phyloP scores from a whole-genome alignment of 2,329 filamentous ascomycete species.

The Phyllosticta capitalensis region DNA sequence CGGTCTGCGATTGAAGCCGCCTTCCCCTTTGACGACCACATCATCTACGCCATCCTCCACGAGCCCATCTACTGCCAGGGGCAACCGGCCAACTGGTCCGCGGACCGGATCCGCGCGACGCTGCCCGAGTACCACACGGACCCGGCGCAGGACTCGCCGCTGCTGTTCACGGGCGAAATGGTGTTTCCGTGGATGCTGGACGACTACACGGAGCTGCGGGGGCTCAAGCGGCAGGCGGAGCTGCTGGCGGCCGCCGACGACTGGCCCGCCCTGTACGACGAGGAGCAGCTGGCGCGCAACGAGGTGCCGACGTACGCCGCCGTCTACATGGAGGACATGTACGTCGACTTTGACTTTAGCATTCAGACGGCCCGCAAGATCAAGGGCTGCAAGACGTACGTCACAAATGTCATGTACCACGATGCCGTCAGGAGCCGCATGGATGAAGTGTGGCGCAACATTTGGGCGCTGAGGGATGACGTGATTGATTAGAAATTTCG shows the following conservation, averaged over 20 bases:
- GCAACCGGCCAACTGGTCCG: constrained; percentile 56
- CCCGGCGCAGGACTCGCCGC: constrained; percentile 35
- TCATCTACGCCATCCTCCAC: constrained; percentile 80
- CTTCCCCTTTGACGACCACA: constrained; percentile 61
- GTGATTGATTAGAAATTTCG: constrained; percentile 2
- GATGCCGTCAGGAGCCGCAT: constrained; percentile 65
- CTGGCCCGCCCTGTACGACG: constrained; percentile 72
- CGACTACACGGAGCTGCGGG: constrained; percentile 64
- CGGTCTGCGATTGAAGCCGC: constrained; percentile 58
- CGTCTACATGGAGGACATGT: constrained; percentile 82
- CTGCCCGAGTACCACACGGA: constrained; percentile 40
- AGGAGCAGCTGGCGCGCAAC: constrained; percentile 62
- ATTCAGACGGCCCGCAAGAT: constrained; percentile 65
- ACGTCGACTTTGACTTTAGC: constrained; percentile 70
- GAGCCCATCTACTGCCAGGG: constrained; percentile 79
- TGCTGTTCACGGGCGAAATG: constrained; percentile 90
- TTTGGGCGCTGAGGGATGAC: constrained; percentile 70
- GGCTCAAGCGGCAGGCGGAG: constrained; percentile 59
- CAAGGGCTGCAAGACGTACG: constrained; percentile 66
- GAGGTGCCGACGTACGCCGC: constrained; percentile 79
- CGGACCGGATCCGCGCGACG: constrained; percentile 50
- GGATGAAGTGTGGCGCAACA: constrained; percentile 64
- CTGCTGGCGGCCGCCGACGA: constrained; percentile 56
- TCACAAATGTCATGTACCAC: constrained; percentile 84
- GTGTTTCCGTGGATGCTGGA: constrained; percentile 74